Evolutionary conservation across 345 rosid species (phyloP).

Genomic region (Ailanthus altissimus): DNA sequence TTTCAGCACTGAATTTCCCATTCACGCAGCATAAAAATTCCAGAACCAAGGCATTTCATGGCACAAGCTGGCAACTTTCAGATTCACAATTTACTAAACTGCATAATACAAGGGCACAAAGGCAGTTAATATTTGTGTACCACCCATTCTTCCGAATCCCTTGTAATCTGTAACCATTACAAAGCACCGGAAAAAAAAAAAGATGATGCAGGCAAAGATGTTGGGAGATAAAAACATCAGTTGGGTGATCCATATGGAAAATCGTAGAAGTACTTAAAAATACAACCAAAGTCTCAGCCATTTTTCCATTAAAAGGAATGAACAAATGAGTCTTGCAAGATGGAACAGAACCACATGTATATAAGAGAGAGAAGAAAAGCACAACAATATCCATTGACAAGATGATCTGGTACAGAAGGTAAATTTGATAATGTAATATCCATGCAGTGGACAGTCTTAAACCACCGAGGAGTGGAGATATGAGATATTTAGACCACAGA

Average conservation of each 20-base stretch:
- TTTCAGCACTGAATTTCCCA: no score
- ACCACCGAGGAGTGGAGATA: background rate
- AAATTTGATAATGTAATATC: background rate
- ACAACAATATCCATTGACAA: background rate
- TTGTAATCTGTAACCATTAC: no score
- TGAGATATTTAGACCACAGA: background rate
- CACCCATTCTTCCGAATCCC: no score
- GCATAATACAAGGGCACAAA: no score
- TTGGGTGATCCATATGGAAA: background rate
- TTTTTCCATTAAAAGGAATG: background rate
- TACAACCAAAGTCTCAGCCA: no score
- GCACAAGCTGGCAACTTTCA: no score
- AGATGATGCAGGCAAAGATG: background rate
- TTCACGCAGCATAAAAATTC: no score
- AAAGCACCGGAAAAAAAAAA: no score
- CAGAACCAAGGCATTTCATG: no score
- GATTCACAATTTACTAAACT: no score
- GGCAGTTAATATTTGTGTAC: no score
- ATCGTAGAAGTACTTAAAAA: background rate
- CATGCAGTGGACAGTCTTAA: no score
- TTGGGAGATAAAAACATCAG: background rate
- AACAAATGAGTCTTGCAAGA: background rate
- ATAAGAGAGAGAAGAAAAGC: background rate
- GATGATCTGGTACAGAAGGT: background rate
- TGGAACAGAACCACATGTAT: background rate